Base-by-base conservation (phyloP, 371 early-diverging fungal genomes). In the Neoconidiobolus thromboides region DNA sequence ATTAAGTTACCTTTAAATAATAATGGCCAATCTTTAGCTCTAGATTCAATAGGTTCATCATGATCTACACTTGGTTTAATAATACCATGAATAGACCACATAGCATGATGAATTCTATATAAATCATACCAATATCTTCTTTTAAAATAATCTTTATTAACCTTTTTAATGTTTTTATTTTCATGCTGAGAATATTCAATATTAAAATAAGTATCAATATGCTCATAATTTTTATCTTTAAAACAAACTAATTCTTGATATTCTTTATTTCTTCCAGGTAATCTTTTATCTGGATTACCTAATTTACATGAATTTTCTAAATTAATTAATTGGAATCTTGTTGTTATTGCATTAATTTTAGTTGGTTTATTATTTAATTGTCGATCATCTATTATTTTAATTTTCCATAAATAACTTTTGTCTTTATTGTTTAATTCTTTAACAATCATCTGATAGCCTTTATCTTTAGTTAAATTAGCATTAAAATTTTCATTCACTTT, bases 181-280 rank as follows among this genome's bases (percentile, higher is more conserved):
- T 38, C 26, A 54, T 61, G 42, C 57, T 58, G 58, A 47, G 61
- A 61, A 48, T 48, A 64, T 37, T 98, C 99, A 57, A 99, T 72
- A 72, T 97, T 98, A 99, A 99, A 99, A 69, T 92, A 76, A 49
- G 89, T 76, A 55, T 76, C 69, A 48, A 81, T 71, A 55, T 72
- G 69, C 12, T 71, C 67, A 10, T 81, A 73, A 9, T 76, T 67
- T 55, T 82, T 76, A 41, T 76, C 72, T 60, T 84, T 75, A 60
- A 87, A 85, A 69, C 98, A 98, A 2, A 75, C 73, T 1, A 98
- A 91, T 68, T 99, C 99, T 1, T 83, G 76, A 71, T 99, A 99
- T 62, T 85, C 82, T 76, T 91, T 95, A 12, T 98, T 99, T 99
- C 99, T 99, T 62, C 87, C 80, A 2, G 99, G 99, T 48, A 96